phyloP scores from a whole-genome alignment of 148 eudicot genomes.

The Amaranthus hypochondriacus region DNA sequence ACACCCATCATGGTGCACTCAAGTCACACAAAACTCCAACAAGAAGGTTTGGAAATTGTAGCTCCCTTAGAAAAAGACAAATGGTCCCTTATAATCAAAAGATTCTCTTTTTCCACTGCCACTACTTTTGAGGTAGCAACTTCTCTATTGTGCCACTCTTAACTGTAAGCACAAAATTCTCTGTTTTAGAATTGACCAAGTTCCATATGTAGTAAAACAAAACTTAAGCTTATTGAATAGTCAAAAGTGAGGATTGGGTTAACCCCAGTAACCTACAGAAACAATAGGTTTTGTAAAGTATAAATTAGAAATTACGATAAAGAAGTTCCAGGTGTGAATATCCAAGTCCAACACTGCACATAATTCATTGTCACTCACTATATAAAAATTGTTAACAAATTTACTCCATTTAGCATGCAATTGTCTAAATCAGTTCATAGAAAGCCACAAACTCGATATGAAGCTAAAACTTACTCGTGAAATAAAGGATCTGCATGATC shows the following conservation, averaged over 20 bases:
- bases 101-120: no score
- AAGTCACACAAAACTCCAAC: no score
- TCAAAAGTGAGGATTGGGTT: background rate
- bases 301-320: background rate
- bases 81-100: no score
- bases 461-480: slow-evolving; percentile 63
- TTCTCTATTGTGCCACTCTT: no score
- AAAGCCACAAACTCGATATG: background rate
- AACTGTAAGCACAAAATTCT: no score
- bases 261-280: background rate
- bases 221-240: no score
- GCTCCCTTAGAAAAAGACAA: no score
- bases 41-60: no score
- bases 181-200: no score
- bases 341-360: background rate
- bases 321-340: background rate
- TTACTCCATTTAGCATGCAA: background rate
- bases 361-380: background rate
- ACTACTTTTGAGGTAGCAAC: no score
- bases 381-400: background rate
- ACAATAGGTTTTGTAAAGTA: background rate
- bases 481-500: slow-evolving; percentile 94
- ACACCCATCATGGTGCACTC: no score
- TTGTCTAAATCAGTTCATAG: slow-evolving; percentile 8
- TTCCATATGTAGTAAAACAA: no score